Evolutionary conservation across 1,284 basidiomycete genomes (phyloP).

Genomic region (Melanopsichium pennsylvanicum): DNA sequence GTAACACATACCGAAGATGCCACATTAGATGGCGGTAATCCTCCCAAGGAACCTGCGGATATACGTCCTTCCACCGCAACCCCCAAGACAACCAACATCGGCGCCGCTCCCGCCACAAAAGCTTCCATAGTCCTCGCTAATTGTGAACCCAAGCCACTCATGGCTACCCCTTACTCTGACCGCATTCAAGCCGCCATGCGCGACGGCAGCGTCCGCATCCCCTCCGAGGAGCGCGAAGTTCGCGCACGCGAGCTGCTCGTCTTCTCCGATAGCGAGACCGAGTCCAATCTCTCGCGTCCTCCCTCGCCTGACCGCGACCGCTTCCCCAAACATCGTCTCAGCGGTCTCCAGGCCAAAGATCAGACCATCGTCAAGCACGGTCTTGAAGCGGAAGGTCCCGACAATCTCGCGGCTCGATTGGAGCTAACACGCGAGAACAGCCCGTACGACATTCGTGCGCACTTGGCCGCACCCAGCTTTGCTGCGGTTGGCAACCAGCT

Average conservation of each 20-base stretch:
- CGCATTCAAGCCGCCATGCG: conserved; percentile 46
- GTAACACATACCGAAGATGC: conserved; percentile 33
- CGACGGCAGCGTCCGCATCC: conserved; percentile 35
- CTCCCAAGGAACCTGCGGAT: conserved; percentile 44
- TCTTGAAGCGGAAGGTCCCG: conserved; percentile 17
- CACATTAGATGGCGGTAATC: conserved; percentile 32
- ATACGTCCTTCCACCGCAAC: conserved; percentile 2
- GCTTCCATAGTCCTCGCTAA: conserved; percentile 24
- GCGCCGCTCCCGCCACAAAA: conserved; percentile 5
- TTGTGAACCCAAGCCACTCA: conserved; percentile 46
- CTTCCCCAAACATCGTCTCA: conserved; percentile 56
- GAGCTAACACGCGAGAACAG: conserved; percentile 53
- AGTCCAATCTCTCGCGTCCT: conserved; percentile 58
- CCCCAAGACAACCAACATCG: neutral
- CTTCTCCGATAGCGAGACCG: conserved; percentile 56
- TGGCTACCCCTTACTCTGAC: conserved; percentile 44
- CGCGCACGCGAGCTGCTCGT: conserved; percentile 51
- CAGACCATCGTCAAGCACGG: conserved; percentile 54
- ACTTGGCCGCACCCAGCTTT: conserved; percentile 20
- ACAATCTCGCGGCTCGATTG: conserved; percentile 31
- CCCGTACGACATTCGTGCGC: conserved; percentile 45
- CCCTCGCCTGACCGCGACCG: conserved; percentile 53
- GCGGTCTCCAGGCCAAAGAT: conserved; percentile 57
- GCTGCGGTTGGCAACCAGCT: conserved; percentile 13
- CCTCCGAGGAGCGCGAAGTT: conserved; percentile 50